Evolutionary conservation across 163 green algal genomes (phyloP), one percentile per base, ranked within the genome.

Genomic region (Volvox carteri): DNA sequence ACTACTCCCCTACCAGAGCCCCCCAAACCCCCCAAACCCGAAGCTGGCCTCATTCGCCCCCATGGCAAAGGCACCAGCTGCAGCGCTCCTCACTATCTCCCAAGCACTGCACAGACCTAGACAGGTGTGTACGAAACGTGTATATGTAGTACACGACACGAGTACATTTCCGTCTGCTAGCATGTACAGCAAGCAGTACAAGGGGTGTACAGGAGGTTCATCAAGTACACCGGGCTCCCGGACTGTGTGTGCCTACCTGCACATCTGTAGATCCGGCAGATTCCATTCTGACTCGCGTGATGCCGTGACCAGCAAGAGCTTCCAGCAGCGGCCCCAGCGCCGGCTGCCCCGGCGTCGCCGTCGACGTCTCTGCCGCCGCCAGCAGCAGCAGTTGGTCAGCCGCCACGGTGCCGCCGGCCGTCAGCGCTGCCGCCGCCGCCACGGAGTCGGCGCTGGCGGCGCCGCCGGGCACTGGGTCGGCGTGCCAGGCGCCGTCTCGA

Each of bases 311-410:
- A 54, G 58, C 54, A 73, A 89, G 70, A 18, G 84, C n/a, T 54
- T 50, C 72, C 37, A 89, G 72, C 41, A 89, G 44, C 19, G 25
- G 28, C 8, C 25, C 4, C 84, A 89, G n/a, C 52, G 41, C 39
- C 30, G 41, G 72, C 2, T 37, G 52, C 18, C 41, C 68, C 46
- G 33, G 42, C 44, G 62, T 42, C 35, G 50, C 33, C 68, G n/a
- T n/a, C 52, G 41, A 28, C 30, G 41, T 52, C 2, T 37, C 67
- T 18, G n/a, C 68, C 46, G 33, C 62, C 44, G 62, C 42, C 35
- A 35, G 19, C 68, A 88, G 68, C 67, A 88, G 50, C 83, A 88
- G 68, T 67, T 78, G 72, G n/a, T 89, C 84, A 52, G 54, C 84
- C 54, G 84, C 72, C 41, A 79, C 18, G 2, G 30, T 35, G 52